phyloP scores from a whole-genome alignment of 2,329 filamentous ascomycete species.

The Pseudogymnoascus sp. region DNA sequence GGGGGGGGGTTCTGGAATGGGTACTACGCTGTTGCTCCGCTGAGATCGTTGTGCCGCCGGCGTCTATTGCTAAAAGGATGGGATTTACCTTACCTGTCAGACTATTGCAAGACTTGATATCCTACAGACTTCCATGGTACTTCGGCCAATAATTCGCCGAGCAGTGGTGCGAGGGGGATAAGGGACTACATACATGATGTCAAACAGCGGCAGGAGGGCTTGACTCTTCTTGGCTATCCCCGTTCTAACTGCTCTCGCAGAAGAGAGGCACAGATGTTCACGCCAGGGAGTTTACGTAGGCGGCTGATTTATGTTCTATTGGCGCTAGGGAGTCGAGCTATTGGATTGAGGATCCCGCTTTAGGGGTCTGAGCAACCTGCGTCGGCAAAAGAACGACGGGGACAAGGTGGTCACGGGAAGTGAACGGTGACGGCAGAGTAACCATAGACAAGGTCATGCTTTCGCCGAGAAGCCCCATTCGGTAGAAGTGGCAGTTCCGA shows the following conservation, averaged over 20 bases:
- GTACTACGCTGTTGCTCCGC: no score
- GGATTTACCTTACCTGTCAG: neutral
- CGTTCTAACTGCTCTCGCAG: neutral
- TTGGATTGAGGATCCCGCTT: neutral
- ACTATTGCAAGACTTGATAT: neutral
- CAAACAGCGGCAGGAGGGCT: no score
- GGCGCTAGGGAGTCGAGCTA: neutral
- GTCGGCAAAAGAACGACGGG: no score
- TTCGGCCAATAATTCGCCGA: no score
- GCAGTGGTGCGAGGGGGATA: no score
- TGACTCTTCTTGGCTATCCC: no score
- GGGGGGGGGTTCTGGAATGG: neutral
- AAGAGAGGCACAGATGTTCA: neutral
- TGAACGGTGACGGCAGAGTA: no score
- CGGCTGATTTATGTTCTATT: neutral
- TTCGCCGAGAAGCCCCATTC: no score
- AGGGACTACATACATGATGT: no score
- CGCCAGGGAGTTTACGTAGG: no score
- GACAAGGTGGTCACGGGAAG: no score
- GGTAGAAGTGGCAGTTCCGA: neutral
- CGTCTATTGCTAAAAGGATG: neutral
- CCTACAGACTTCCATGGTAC: neutral
- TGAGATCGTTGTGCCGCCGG: neutral
- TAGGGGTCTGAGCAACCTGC: neutral
- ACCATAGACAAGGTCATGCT: no score